phyloP scores from a whole-genome alignment of 2,329 filamentous ascomycete species.

The Hansfordia pulvinata region DNA sequence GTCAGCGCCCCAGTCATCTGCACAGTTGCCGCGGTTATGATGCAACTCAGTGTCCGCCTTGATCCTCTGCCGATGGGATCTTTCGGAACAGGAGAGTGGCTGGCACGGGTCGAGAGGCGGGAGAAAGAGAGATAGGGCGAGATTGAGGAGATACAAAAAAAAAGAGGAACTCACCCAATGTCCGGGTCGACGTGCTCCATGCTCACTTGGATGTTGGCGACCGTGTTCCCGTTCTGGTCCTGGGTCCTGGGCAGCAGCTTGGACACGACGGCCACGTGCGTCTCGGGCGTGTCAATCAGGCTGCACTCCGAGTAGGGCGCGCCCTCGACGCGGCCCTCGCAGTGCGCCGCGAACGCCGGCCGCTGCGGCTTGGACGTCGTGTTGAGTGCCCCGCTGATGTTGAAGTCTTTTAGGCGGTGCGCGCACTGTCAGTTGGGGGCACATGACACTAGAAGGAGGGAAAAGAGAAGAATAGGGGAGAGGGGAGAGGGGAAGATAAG shows the following conservation, averaged over 20 bases:
- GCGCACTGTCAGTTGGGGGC: background rate
- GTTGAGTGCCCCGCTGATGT: background rate
- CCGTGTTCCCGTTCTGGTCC: background rate
- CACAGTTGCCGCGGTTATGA: too few species aligned
- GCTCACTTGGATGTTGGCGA: background rate
- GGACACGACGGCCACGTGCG: background rate
- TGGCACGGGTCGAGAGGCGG: too few species aligned
- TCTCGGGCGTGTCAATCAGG: background rate
- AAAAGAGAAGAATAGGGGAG: too few species aligned
- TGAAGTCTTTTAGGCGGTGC: background rate
- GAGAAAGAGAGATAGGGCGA: background rate
- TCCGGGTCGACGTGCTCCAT: background rate
- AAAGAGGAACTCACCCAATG: background rate
- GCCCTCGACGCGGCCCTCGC: background rate
- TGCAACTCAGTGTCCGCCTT: too few species aligned
- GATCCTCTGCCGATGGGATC: too few species aligned
- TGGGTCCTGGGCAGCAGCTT: background rate
- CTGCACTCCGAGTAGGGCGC: background rate
- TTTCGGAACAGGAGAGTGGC: too few species aligned
- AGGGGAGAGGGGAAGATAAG: too few species aligned
- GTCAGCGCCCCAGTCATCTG: constrained; percentile 5
- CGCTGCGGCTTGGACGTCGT: background rate
- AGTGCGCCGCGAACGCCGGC: background rate
- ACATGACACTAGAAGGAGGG: too few species aligned
- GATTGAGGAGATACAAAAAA: background rate